Evolutionary conservation across 768 basidiomycete species (phyloP).

Genomic region (Leucocoprinus leucothites): DNA sequence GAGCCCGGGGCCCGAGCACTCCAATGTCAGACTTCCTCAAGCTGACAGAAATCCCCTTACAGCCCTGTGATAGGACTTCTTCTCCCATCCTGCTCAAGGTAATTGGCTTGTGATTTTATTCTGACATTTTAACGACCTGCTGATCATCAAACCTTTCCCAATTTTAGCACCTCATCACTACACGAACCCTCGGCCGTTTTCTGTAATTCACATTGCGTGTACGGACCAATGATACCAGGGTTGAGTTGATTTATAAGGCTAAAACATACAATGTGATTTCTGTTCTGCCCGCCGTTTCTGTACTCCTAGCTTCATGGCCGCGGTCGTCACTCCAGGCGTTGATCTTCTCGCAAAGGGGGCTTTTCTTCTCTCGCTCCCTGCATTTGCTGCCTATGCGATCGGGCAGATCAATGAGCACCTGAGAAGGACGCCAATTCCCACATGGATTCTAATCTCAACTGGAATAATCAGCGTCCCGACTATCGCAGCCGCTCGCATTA

Average conservation of each 20-base stretch:
- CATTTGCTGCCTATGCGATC: constrained; percentile 10
- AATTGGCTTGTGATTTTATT: constrained; percentile 7
- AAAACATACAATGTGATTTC: not conserved
- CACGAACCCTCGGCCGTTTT: not conserved
- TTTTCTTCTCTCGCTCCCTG: constrained; percentile 17
- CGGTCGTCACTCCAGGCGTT: constrained; percentile 31
- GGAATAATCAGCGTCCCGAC: constrained; percentile 32
- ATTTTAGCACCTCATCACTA: not conserved
- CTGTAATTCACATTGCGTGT: not conserved
- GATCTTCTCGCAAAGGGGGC: constrained; percentile 26
- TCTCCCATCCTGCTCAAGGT: not conserved
- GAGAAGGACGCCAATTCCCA: constrained; percentile 26
- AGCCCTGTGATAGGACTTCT: not conserved
- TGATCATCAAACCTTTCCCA: not conserved
- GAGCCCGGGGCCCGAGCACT: too few relatives aligned
- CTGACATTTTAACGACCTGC: not conserved
- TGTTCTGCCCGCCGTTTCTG: too few relatives aligned
- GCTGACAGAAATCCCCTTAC: not conserved
- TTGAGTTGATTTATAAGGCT: too few relatives aligned
- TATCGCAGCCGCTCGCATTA: constrained; percentile 26
- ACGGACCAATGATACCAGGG: not conserved
- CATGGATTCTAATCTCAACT: constrained; percentile 32
- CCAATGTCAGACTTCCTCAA: not conserved
- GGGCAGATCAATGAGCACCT: constrained; percentile 12
- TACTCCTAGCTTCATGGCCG: constrained; percentile 18